Conservation (phyloP, 148 eudicot genomes). For the Rhododendron molle region DNA sequence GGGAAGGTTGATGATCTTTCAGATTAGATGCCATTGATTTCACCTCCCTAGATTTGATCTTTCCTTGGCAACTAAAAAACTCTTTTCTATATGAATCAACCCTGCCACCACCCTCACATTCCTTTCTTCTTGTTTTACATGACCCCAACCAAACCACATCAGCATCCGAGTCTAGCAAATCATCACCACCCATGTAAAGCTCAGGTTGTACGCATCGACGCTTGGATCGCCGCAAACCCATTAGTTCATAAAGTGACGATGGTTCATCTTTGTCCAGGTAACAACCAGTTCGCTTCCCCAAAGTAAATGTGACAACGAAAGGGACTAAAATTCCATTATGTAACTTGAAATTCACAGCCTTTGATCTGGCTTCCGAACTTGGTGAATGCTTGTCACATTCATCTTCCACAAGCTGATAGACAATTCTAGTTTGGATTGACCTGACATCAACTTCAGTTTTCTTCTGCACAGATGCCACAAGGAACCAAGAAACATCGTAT, state of each 20-base stretch:
- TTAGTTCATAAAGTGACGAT: slow-evolving; percentile 23
- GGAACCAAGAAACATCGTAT: slow-evolving; percentile 70
- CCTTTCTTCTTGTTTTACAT: slow-evolving; percentile 37
- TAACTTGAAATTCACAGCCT: slow-evolving; percentile 55
- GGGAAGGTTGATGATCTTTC: slow-evolving; percentile 9
- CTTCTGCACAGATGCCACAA: slow-evolving; percentile 64
- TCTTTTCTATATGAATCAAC: slow-evolving; percentile 19
- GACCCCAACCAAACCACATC: slow-evolving; percentile 47
- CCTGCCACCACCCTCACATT: slow-evolving; percentile 38
- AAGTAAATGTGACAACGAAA: slow-evolving; percentile 39
- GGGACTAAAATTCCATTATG: slow-evolving; percentile 49
- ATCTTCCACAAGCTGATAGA: slow-evolving; percentile 63
- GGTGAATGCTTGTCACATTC: slow-evolving; percentile 20
- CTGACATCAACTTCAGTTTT: slow-evolving; percentile 57
- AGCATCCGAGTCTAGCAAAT: slow-evolving; percentile 45
- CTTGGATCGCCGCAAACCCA: slow-evolving; percentile 69
- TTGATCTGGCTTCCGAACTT: slow-evolving; percentile 23
- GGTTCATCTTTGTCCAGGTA: slow-evolving; percentile 20
- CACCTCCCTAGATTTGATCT: slow-evolving; percentile 22
- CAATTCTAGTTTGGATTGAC: slow-evolving; percentile 48
- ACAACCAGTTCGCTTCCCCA: slow-evolving; percentile 16
- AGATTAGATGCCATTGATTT: slow-evolving; percentile 14
- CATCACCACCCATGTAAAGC: slow-evolving; percentile 71
- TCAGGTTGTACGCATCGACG: slow-evolving; percentile 73
- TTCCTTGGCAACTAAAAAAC: slow-evolving; percentile 8